Evolutionary conservation across 2,329 filamentous ascomycete species (phyloP).

Genomic region (Balansia obtecta): DNA sequence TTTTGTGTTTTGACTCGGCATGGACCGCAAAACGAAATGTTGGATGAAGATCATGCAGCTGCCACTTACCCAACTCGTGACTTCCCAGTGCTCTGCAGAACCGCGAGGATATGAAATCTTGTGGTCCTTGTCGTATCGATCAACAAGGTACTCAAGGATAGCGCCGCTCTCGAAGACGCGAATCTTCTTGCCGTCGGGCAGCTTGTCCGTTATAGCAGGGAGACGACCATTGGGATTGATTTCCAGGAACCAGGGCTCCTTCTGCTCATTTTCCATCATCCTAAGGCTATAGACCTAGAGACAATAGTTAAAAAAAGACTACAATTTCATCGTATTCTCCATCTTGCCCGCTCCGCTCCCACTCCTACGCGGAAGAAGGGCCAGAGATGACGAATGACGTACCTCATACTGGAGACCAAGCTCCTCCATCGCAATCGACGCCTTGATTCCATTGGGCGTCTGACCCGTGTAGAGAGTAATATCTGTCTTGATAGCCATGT

Average conservation of each 20-base stretch:
- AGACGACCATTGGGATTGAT: slow-evolving; percentile 94
- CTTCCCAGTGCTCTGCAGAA: slow-evolving; percentile 64
- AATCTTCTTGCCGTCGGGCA: slow-evolving; percentile 60
- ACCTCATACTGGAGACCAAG: slow-evolving; percentile 72
- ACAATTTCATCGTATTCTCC: neutral
- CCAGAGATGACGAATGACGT: neutral
- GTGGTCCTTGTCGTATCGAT: slow-evolving; percentile 69
- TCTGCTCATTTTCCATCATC: slow-evolving; percentile 66
- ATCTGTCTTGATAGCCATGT: slow-evolving; percentile 29
- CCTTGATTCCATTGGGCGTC: slow-evolving; percentile 85
- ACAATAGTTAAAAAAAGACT: neutral
- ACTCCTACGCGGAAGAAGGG: neutral
- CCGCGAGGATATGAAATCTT: slow-evolving; percentile 70
- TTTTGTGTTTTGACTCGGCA: too few species aligned
- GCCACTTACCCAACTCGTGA: slow-evolving; percentile 56
- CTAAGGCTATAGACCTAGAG: slow-evolving; percentile 46
- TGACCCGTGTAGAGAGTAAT: slow-evolving; percentile 73
- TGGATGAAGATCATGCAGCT: neutral
- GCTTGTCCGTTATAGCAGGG: slow-evolving; percentile 72
- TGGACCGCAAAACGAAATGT: too few species aligned
- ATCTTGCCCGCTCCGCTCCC: slow-evolving; percentile 9
- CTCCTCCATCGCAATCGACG: slow-evolving; percentile 78
- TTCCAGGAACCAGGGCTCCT: slow-evolving; percentile 74
- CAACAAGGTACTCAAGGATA: slow-evolving; percentile 74
- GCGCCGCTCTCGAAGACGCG: slow-evolving; percentile 72